Evolutionary conservation across 805 yeast species (phyloP), one percentile per base, ranked within the genome.

Genomic region (Zygotorulaspora sp.): DNA sequence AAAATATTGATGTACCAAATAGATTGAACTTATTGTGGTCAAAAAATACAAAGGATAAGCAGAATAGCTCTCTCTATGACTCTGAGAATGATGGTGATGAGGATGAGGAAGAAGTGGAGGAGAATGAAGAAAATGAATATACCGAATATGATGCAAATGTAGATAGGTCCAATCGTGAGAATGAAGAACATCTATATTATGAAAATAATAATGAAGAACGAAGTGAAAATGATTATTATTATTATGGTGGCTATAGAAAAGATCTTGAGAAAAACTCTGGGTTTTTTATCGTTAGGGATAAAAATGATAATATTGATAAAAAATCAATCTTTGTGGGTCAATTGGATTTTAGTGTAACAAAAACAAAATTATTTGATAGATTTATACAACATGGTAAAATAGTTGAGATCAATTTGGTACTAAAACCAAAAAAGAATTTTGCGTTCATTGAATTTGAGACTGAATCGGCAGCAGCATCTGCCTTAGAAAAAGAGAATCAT

Each of bases 401-500:
- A 36, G 63, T 62, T 11, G 78, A 75, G 31, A 66, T 75, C 14
- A 70, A 78, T 31, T 67, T 82, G 29, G 72, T 83, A 24, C 59
- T 71, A 26, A 75, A 74, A 49, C 75, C 67, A 27, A 63, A 66
- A 3, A 63, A 67, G 34, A 68, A 74, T 20, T 85, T 83, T 68
- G 95, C 94, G 1, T 86, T 87, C 52, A 74, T 87, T 43, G 75
- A 75, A 41, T 87, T 67, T 53, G 68, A 67, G 23, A 67, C 71
- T 8, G 88, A 81, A 49, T 71, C 72, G 15, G 76, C 92, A 15
- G 95, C 95, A 6, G 94, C 92, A 4, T 71, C 84, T 32, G 95
- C 96, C 1, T 85, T 87, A 37, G 94, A 86, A 58, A 71, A 79
- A 44, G 92, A 84, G 55, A 86, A 88, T 55, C 95, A 86, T 61